A percentile compares a stretch with the other conserved stretches of the same genome.
These are phyloP conservation scores for Vigna radiata DNA, from an alignment of 306 rosid species.

Conservation along the genomic window DNA sequence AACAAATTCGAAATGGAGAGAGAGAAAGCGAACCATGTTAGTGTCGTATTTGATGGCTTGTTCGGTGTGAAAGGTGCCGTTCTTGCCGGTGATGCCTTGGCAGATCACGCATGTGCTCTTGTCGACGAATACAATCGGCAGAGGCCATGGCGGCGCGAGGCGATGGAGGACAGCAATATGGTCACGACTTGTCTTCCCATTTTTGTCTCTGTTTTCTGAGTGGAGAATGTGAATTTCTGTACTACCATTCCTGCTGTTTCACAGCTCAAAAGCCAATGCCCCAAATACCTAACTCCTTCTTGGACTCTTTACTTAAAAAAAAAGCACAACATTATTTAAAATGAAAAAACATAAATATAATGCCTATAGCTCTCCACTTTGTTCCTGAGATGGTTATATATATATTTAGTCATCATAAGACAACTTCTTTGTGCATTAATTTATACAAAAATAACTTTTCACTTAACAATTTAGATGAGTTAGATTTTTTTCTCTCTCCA, in stretches of 20 bases:
- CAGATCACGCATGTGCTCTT: constrained; percentile 97
- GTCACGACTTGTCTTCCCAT: constrained; percentile 79
- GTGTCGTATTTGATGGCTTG: constrained; percentile 99
- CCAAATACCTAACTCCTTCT: constrained; percentile 5
- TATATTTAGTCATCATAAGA: no score
- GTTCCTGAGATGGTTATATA: no score
- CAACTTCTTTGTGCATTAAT: no score
- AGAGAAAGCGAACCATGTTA: constrained; percentile 65
- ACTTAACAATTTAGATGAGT: no score
- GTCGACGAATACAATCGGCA: constrained; percentile 90
- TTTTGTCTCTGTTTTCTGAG: background rate
- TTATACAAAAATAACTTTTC: no score
- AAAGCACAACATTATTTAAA: background rate
- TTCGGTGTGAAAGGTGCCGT: constrained; percentile 94
- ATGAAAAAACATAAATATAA: no score
- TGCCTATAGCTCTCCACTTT: no score
- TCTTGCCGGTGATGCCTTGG: constrained; percentile 96
- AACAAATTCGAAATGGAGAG: constrained; percentile 10
- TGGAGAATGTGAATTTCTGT: background rate
- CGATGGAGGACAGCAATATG: constrained; percentile 64
- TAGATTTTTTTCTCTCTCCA: no score
- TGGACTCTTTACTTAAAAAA: background rate
- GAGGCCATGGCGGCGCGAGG: constrained; percentile 57
- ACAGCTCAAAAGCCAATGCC: background rate
- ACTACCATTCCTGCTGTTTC: background rate